A percentile compares a stretch with the other conserved stretches of the same genome.
Conservation (phyloP, 1,284 basidiomycete species). For the Sporisorium graminicola region DNA sequence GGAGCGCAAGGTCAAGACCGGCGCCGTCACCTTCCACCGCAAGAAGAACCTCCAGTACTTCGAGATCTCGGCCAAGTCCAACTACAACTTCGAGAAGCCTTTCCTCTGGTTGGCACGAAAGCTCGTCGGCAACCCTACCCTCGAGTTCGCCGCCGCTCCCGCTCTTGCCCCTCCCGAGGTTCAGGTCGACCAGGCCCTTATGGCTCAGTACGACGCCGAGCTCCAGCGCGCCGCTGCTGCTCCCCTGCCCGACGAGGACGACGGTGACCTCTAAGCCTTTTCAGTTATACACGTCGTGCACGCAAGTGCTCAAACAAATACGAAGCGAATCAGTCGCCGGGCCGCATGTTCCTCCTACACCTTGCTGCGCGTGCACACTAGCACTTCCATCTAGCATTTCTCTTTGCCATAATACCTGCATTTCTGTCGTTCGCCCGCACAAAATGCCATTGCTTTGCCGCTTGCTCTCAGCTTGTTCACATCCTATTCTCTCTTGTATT, state of each 20-base stretch:
- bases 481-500: not conserved
- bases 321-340: no score
- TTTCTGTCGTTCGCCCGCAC: not conserved
- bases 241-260: conserved; percentile 74
- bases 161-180: conserved; percentile 96
- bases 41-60: conserved; percentile 99
- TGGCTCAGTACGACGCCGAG: conserved; percentile 86
- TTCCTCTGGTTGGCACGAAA: conserved; percentile 99
- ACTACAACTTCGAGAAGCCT: conserved; percentile 99
- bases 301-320: not conserved
- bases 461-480: not conserved
- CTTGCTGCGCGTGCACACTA: not conserved
- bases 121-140: conserved; percentile 88
- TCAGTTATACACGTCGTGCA: not conserved
- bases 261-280: conserved; percentile 68
- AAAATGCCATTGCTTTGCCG: not conserved
- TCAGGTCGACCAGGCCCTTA: conserved; percentile 82
- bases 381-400: not conserved
- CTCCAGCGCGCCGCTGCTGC: conserved; percentile 75
- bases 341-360: no score
- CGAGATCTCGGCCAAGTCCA: conserved; percentile 99
- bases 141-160: conserved; percentile 97
- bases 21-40: conserved; percentile 98
- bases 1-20: conserved; percentile 99
- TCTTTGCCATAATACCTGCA: conserved; percentile 4